These are phyloP conservation scores for Yamadazyma paraphyllophila DNA, from an alignment of 805 yeast species.

Conservation along the genomic window DNA sequence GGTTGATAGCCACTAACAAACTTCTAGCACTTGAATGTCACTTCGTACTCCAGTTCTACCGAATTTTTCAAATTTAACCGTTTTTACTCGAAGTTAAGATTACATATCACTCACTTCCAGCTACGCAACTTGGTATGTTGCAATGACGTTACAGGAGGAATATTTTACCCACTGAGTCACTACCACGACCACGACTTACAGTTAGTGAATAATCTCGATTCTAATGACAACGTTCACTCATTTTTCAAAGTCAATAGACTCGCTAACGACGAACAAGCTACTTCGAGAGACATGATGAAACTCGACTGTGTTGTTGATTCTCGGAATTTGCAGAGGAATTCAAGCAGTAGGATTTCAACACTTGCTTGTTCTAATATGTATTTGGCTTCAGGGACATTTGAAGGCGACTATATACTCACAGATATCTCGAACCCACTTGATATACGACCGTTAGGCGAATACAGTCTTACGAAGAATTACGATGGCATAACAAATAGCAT, in stretches of 20 bases:
- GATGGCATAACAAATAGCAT: slow-evolving; percentile 56
- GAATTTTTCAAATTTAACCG: slow-evolving; percentile 38
- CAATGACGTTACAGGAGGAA: slow-evolving; percentile 30
- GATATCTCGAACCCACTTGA: slow-evolving; percentile 26
- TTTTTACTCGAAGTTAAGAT: slow-evolving; percentile 44
- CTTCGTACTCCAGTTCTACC: slow-evolving; percentile 18
- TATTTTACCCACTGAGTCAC: slow-evolving; percentile 40
- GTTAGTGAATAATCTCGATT: slow-evolving; percentile 21
- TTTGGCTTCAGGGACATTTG: slow-evolving; percentile 53
- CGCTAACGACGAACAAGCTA: slow-evolving; percentile 24
- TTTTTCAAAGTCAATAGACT: slow-evolving; percentile 37
- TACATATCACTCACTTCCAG: slow-evolving; percentile 57
- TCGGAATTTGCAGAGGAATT: slow-evolving; percentile 22
- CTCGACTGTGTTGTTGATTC: slow-evolving; percentile 42
- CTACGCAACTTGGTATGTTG: slow-evolving; percentile 49
- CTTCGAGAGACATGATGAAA: slow-evolving; percentile 22
- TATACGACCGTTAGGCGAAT: slow-evolving; percentile 28
- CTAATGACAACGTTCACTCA: slow-evolving; percentile 27
- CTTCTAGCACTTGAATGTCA: slow-evolving; percentile 20
- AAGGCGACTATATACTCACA: slow-evolving; percentile 47
- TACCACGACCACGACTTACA: slow-evolving; percentile 29
- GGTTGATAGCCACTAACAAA: background rate
- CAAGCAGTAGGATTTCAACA: slow-evolving; percentile 47
- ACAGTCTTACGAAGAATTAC: slow-evolving; percentile 36
- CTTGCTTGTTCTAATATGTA: slow-evolving; percentile 41